phyloP scores from a whole-genome alignment of 2,329 filamentous ascomycete genomes.

The Cercospora berteroae region DNA sequence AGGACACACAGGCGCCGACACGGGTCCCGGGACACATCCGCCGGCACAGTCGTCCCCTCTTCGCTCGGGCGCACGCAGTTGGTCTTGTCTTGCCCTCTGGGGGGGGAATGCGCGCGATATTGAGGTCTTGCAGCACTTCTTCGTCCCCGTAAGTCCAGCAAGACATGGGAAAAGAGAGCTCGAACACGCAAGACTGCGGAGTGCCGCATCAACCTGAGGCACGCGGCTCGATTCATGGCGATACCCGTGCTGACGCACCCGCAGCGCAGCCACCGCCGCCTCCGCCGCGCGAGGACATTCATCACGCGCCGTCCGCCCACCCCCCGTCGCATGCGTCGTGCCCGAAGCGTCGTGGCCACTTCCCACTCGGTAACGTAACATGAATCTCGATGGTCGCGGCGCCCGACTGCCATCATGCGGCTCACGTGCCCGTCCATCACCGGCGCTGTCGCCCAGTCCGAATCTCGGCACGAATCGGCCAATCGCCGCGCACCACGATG shows the following conservation, averaged over 20 bases:
- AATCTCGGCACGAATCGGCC: background rate
- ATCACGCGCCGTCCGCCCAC: background rate
- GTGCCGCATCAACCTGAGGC: background rate
- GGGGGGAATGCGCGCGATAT: slow-evolving; percentile 8
- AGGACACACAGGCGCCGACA: background rate
- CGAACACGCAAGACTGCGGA: background rate
- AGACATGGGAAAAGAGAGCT: background rate
- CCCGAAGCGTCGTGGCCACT: background rate
- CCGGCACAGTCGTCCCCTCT: background rate
- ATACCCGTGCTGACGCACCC: background rate
- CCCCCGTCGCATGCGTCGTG: background rate
- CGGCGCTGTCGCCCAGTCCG: background rate
- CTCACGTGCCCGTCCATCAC: too few species aligned
- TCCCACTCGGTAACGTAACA: background rate
- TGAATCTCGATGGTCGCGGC: background rate
- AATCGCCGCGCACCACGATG: background rate
- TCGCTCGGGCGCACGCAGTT: background rate
- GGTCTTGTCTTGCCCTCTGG: background rate
- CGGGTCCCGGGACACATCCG: background rate
- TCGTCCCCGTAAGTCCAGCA: background rate
- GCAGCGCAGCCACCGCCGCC: background rate
- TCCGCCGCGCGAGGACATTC: background rate
- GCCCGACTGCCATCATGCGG: background rate
- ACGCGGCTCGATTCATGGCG: background rate
- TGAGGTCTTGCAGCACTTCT: background rate